phyloP scores from a whole-genome alignment of 192 early-diverging fungal species.

The Blastocladiella britannica region DNA sequence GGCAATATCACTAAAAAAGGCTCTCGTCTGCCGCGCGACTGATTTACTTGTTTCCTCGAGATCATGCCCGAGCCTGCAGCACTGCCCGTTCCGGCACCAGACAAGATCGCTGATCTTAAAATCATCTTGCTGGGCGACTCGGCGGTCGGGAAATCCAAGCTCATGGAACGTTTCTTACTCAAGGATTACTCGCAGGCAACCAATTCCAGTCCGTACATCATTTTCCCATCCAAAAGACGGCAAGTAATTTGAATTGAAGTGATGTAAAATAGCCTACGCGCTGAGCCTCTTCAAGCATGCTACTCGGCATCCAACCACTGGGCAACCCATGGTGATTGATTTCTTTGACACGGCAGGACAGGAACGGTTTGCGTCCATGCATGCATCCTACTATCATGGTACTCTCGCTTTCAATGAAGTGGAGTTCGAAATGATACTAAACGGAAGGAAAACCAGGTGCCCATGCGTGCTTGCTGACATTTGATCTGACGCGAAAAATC shows the following conservation, averaged over 20 bases:
- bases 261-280: background rate
- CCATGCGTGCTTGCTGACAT: constrained; percentile 5
- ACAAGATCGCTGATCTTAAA: constrained; percentile 6
- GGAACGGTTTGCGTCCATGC: constrained; percentile 33
- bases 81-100: background rate
- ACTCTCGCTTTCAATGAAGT: constrained; percentile 8
- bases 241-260: background rate
- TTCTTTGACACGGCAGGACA: constrained; percentile 34
- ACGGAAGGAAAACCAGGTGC: background rate
- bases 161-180: constrained; percentile 33
- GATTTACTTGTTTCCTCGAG: no score
- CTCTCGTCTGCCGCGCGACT: no score
- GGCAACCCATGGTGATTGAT: constrained; percentile 1
- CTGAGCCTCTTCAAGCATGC: constrained; percentile 18
- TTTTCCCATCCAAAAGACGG: constrained; percentile 4
- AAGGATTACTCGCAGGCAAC: constrained; percentile 28
- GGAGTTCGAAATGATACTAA: no score
- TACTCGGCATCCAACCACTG: background rate
- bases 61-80: no score
- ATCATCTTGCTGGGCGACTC: constrained; percentile 38
- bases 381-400: constrained; percentile 29
- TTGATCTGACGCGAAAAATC: constrained; percentile 38
- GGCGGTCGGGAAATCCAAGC: constrained; percentile 39
- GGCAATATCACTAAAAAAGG: no score
- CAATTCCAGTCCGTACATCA: constrained; percentile 21